Evolutionary conservation across 2,329 filamentous ascomycete species (phyloP), one percentile per base, ranked within the genome.

Genomic region (Tricladium varicosporioides): DNA sequence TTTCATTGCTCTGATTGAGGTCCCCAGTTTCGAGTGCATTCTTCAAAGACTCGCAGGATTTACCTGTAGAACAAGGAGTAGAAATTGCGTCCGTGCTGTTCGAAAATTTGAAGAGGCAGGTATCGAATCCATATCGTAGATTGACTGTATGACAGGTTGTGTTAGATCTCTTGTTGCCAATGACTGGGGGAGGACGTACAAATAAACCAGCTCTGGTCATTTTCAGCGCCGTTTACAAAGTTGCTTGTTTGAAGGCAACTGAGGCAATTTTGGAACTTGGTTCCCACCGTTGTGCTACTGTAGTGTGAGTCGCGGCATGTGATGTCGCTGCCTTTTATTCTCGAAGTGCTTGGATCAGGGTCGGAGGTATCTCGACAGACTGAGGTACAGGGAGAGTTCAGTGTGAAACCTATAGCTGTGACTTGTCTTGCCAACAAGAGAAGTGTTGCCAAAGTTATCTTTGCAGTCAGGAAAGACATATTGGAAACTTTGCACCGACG

Each of bases 381-480:
- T 0, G 75, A 68, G 0, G 79, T 74, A 63, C 81, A 84, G 8
- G 72, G 64, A 0, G 81, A 84, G 9, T 76, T 76, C 0, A 80
- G 78, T 1, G 79, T 76, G 1, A 82, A 75, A 52, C 79, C n/a
- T n/a, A 40, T 13, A 11, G 36, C 36, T 40, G 9, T 2, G 2
- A n/a, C n/a, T 11, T 40, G n/a, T 13, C n/a, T 10, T 40, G 36
- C n/a, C n/a, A 40, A 40, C 10, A 40, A n/a, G 36, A 40, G 36
- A 40, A 40, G n/a, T 40, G 22, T 27, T 27, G 36, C 36, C 36
- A 40, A n/a, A 40, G 36, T n/a, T n/a, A 10, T 13, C n/a, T 11
- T n/a, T 10, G 36, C n/a, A n/a, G 10, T 40, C n/a, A 10, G n/a
- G 36, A 40, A 13, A 40, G 36, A 13, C 36, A 40, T 40, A 10